Evolutionary conservation across 768 basidiomycete species (phyloP), one percentile per base, ranked within the genome.

Genomic region (Infundibulicybe gibba): DNA sequence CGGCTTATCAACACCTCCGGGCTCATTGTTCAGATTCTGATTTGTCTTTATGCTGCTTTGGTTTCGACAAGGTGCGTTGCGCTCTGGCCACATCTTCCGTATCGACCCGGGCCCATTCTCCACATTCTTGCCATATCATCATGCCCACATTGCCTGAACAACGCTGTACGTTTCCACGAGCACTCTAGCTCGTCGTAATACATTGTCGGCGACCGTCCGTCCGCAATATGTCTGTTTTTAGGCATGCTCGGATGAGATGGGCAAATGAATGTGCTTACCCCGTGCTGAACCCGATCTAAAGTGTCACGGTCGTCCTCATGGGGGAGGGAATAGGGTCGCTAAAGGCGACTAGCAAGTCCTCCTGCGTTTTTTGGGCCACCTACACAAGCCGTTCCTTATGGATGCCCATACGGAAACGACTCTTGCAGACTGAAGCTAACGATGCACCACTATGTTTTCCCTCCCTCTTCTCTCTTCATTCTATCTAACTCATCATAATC

Each of bases 331-430:
- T 67, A 13, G 63, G 50, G 4, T 64, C 61, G 11, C 82, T 83
- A 2, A 82, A 85, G 57, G 87, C 91, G 55, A 89, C 95, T 2
- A 71, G 97, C 55, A 88, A 90, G 63, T 99, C 97, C 70, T 99
- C 30, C 78, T 94, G 25, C 95, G 98, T 64, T 97, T 92, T 55
- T 46, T 97, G 11, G 94, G 95, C 0, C 94, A 97, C 62, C 73
- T 95, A 75, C 95, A 97, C 57, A 84, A 87, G 77, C 95, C 95
- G 45, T 95, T 98, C 63, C 76, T 99, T 32, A 88, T 0, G 90
- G 90, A 2, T 74, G 93, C n/a, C 83, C 93, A 55, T 76, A 88
- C 25, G 95, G 95, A 5, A 95, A 94, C 1, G 97, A 97, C 59
- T 77, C 78, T 6, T 8, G 25, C 25, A 25, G 25, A 25, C 11